These are phyloP conservation scores for Rhizopus microsporus DNA, from an alignment of 371 early-diverging fungal species.

Conservation along the genomic window DNA sequence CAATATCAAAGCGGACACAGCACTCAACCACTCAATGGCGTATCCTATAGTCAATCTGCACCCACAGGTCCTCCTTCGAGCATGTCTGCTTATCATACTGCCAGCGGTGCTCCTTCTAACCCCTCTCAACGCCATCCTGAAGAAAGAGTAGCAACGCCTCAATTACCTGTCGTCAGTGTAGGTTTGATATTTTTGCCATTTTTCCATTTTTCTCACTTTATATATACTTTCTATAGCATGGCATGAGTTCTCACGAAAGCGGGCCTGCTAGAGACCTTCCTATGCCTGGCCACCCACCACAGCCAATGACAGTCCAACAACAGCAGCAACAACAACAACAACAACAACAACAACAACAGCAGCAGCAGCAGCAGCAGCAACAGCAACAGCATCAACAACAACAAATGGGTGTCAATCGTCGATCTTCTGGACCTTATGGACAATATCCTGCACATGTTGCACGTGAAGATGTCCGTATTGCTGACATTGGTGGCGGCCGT, in stretches of 20 bases:
- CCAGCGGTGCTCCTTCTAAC: conserved; percentile 1
- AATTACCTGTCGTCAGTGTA: conserved; percentile 29
- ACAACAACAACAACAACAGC: background rate
- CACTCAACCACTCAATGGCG: conserved; percentile 34
- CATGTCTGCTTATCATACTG: conserved; percentile 41
- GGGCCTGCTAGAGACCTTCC: conserved; percentile 49
- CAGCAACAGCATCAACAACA: background rate
- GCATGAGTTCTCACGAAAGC: conserved; percentile 25
- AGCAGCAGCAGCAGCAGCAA: too few species aligned
- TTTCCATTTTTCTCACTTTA: background rate
- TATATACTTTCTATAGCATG: conserved; percentile 8
- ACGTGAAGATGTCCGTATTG: conserved; percentile 48
- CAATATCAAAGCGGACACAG: conserved; percentile 46
- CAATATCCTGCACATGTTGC: conserved; percentile 12
- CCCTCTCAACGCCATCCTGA: conserved; percentile 17
- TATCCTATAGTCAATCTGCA: conserved; percentile 28
- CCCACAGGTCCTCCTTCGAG: conserved; percentile 39
- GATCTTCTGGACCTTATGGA: conserved; percentile 38
- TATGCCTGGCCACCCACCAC: conserved; percentile 31
- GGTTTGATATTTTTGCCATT: background rate
- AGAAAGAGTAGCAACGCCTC: conserved; percentile 33
- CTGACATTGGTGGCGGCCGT: conserved; percentile 47
- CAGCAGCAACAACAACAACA: too few species aligned
- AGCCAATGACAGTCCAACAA: conserved; percentile 6
- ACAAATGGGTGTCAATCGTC: conserved; percentile 10